These are phyloP conservation scores for Eruca vesicaria DNA, from an alignment of 441 rosid genomes.

Conservation along the genomic window DNA sequence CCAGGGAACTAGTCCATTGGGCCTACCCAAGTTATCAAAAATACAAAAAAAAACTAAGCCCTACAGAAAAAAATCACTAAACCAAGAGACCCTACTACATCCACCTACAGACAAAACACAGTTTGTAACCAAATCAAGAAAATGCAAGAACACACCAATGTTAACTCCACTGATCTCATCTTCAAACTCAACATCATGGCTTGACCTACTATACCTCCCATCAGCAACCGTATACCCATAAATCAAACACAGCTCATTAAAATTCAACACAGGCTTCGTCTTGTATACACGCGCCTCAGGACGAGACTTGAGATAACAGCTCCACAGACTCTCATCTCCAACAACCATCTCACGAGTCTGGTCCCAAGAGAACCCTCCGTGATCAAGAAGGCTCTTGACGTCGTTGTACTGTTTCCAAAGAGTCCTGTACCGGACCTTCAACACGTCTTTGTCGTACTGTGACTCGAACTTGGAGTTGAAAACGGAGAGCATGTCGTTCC, in stretches of 20 bases:
- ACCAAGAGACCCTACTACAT: slow-evolving; percentile 1
- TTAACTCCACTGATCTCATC: slow-evolving; percentile 60
- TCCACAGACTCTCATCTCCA: slow-evolving; percentile 75
- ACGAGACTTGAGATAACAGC: slow-evolving; percentile 63
- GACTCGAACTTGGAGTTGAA: slow-evolving; percentile 79
- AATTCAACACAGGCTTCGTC: slow-evolving; percentile 69
- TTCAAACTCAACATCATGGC: slow-evolving; percentile 81
- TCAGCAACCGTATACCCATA: slow-evolving; percentile 82
- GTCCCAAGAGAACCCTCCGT: slow-evolving; percentile 70
- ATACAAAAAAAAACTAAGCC: too few relatives aligned
- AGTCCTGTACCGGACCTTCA: slow-evolving; percentile 71
- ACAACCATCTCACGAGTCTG: slow-evolving; percentile 67
- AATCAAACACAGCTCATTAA: slow-evolving; percentile 70
- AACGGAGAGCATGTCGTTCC: slow-evolving; percentile 70
- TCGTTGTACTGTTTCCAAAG: slow-evolving; percentile 83
- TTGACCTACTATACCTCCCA: slow-evolving; percentile 92
- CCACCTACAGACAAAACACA: slow-evolving; percentile 44
- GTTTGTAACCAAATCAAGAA: not conserved
- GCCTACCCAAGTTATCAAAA: too few relatives aligned
- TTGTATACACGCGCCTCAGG: slow-evolving; percentile 75
- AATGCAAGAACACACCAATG: slow-evolving; percentile 45
- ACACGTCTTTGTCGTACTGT: slow-evolving; percentile 79
- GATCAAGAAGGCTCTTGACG: slow-evolving; percentile 68
- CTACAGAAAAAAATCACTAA: too few relatives aligned
- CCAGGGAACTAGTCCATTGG: too few relatives aligned